Conservation (phyloP, 179 eudicot genomes). For the Silene coronaria region DNA sequence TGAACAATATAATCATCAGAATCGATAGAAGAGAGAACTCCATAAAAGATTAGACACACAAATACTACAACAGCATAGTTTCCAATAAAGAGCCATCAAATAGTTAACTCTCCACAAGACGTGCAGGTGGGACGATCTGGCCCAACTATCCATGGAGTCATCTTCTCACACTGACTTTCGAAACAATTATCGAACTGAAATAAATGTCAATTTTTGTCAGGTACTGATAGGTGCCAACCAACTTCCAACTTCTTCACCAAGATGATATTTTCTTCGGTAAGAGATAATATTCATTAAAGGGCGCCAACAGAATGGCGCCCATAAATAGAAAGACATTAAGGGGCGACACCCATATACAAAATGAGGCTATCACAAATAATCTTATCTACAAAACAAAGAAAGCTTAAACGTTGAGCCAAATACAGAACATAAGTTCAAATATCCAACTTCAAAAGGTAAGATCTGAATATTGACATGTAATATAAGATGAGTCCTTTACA, state of each 20-base stretch:
- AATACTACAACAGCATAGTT: not conserved
- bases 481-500: not conserved
- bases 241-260: not conserved
- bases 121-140: not conserved
- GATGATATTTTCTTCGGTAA: too few relatives aligned
- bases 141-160: not conserved
- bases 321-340: not conserved
- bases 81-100: too few relatives aligned
- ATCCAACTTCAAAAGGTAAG: not conserved
- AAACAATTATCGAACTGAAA: too few relatives aligned
- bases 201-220: not conserved
- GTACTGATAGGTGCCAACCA: not conserved
- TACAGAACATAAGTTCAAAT: not conserved
- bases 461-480: not conserved
- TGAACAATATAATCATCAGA: not conserved
- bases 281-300: too few relatives aligned
- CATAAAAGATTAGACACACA: not conserved
- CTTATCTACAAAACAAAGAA: not conserved
- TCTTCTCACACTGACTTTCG: not conserved
- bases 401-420: not conserved
- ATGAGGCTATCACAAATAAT: not conserved
- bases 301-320: not conserved
- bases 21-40: not conserved
- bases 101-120: not conserved
- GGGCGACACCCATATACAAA: not conserved